Evolutionary conservation across 768 basidiomycete genomes (phyloP), one percentile per base, ranked within the genome.

Genomic region (Boletus subcaerulescens): DNA sequence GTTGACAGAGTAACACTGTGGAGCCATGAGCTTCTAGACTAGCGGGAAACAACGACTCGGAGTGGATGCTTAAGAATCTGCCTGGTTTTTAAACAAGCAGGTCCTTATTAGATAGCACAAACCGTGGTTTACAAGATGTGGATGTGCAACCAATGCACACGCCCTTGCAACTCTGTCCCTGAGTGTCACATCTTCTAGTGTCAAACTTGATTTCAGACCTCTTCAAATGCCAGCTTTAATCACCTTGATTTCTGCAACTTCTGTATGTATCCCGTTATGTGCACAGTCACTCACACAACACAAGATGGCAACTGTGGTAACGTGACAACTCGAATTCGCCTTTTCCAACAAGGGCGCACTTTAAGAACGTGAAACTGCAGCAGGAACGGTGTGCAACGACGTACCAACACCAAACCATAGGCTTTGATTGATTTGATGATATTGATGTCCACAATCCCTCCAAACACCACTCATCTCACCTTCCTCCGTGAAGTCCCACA

Each of bases 401-500:
- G 35, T 52, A 71, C 67, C 69, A 18, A 66, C 10, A 18, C 56
- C 60, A 26, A 71, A 69, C 67, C 69, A 69, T 24, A 69, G 47
- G 26, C 77, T 77, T 1, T 77, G n/a, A n/a, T n/a, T n/a, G n/a
- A n/a, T n/a, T n/a, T n/a, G n/a, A n/a, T n/a, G n/a, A n/a, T n/a
- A n/a, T n/a, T n/a, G 67, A 44, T 73, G 64, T 14, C 72, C 71
- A 42, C 57, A 69, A 20, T 69, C 53, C 46, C 65, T 65, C 66
- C 67, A 73, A 20, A 63, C 60, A 2, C 79, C 75, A 2, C 74
- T 68, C 22, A 83, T 61, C 63, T 89, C 85, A 0, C 86, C 84
- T 70, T 91, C 84, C 18, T 76, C 71, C 56, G 84, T 77, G 45
- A 86, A 52, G 15, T 85, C 82, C 89, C 87, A 83, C 17, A 87